Evolutionary conservation across 1,139 yeast species (phyloP).

Genomic region (Candida freyschussii): DNA sequence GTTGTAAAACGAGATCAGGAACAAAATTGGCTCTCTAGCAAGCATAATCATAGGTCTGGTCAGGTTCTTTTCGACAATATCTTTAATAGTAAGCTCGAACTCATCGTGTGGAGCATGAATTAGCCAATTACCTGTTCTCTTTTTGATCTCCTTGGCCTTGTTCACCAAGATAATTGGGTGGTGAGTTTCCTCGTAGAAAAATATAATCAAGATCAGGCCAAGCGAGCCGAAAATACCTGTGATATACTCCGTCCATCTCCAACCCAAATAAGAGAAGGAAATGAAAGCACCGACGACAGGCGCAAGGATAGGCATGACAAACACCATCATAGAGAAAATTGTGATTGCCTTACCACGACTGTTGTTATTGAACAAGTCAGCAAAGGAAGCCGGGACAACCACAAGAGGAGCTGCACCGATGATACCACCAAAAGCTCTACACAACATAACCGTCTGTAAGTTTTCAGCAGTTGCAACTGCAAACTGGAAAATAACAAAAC

Average conservation of each 20-base stretch:
- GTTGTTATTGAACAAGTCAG: constrained; percentile 62
- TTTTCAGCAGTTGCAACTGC: constrained; percentile 73
- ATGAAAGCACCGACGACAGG: constrained; percentile 72
- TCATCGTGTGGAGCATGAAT: constrained; percentile 82
- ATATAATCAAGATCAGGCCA: constrained; percentile 33
- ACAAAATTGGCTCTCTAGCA: constrained; percentile 65
- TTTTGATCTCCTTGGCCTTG: constrained; percentile 61
- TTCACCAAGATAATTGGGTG: constrained; percentile 51
- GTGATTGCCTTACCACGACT: constrained; percentile 67
- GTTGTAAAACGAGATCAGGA: constrained; percentile 66
- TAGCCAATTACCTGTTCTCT: constrained; percentile 66
- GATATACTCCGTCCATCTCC: constrained; percentile 76
- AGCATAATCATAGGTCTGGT: constrained; percentile 69
- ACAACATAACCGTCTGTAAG: constrained; percentile 63
- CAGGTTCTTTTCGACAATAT: constrained; percentile 63
- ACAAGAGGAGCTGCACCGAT: constrained; percentile 79
- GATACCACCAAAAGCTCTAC: constrained; percentile 73
- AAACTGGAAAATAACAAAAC: constrained; percentile 56
- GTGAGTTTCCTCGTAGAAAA: constrained; percentile 61
- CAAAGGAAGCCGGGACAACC: constrained; percentile 78
- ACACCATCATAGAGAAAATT: constrained; percentile 61
- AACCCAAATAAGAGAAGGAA: constrained; percentile 49
- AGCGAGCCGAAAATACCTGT: constrained; percentile 56
- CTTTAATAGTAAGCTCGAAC: constrained; percentile 53
- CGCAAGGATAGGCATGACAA: constrained; percentile 71